Conservation (phyloP, 371 early-diverging fungal genomes). For the Mucor indicus region DNA sequence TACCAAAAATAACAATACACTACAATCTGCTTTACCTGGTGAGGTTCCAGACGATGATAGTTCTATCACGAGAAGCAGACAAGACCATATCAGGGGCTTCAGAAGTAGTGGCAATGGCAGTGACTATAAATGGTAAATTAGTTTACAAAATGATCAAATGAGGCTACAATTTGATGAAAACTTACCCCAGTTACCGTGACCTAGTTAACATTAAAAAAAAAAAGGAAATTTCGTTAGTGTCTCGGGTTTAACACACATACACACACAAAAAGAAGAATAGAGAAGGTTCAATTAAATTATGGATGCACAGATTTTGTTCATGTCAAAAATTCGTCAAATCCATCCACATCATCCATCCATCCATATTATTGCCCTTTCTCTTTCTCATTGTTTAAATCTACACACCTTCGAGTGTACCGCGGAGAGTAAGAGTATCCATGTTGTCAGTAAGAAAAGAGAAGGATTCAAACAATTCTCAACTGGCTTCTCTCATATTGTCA, state of each 20-base stretch:
- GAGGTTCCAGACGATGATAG: slow-evolving; percentile 91
- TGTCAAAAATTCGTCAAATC: no score
- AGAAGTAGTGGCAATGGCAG: slow-evolving; percentile 92
- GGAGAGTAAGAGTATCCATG: slow-evolving; percentile 59
- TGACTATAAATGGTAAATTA: slow-evolving; percentile 50
- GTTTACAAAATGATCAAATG: not conserved
- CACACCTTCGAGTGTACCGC: slow-evolving; percentile 53
- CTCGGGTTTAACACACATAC: no score
- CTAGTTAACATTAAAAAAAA: slow-evolving; percentile 9
- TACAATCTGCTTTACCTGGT: slow-evolving; percentile 41
- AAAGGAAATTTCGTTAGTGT: no score
- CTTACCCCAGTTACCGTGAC: slow-evolving; percentile 49
- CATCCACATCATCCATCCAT: slow-evolving; percentile 21
- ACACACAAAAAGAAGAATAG: not conserved
- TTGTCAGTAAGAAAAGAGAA: slow-evolving; percentile 40
- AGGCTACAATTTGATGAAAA: not conserved
- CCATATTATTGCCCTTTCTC: slow-evolving; percentile 13
- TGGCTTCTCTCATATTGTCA: no score
- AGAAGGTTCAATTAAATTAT: no score
- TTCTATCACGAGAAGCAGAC: slow-evolving; percentile 94
- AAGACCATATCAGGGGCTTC: slow-evolving; percentile 92
- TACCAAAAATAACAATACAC: not conserved
- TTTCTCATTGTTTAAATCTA: not conserved
- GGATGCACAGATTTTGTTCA: no score
- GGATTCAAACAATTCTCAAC: no score